Evolutionary conservation across 768 basidiomycete species (phyloP), one percentile per base, ranked within the genome.

Genomic region (Amanita polypyramis): DNA sequence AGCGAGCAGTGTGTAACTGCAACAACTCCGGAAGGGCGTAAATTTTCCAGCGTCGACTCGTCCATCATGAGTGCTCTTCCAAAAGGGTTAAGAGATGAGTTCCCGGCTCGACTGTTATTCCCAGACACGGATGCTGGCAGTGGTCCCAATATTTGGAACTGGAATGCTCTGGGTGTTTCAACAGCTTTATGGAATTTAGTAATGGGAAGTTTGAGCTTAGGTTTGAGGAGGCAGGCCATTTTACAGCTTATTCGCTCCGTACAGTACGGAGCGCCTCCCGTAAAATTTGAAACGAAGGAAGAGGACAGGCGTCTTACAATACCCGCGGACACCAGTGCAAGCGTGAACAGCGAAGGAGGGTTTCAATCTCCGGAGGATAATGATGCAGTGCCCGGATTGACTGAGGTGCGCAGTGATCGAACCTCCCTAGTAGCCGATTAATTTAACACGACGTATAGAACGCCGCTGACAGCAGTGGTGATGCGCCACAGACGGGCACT

Each of bases 151-250:
- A 72, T 83, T 8, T 89, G 85, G 85, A 82, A 77, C 58, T 89
- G 85, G 85, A 77, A 77, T 49, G 77, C 80, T 1, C 68, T 82
- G 58, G 86, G 86, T 3, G 83, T 88, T 14, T 83, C 81, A 4
- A 68, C 70, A 46, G 69, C 76, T 17, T 62, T 89, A 41, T 88
- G 85, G 85, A 83, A 85, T 57, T 70, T 88, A 63, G 82, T 84
- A 4, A 67, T 73, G 37, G 80, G 77, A 0, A 73, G 70, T 33
- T 57, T 89, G 56, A 68, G 69, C 25, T 66, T 70, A 1, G 83
- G 85, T 2, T 57, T 87, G 58, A 61, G 70, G 54, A 83, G 75
- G 61, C 80, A 82, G 3, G 70, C 72, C 2, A 79, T 85, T 34
- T 56, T 85, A 25, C 67, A 73, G 46, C 59, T 89, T 41, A 69